Percentiles rank a stretch among this genome's conserved stretches.
These are phyloP conservation scores for Trypanosoma conorhini DNA, from an alignment of 208 protist genomes.

Conservation along the genomic window DNA sequence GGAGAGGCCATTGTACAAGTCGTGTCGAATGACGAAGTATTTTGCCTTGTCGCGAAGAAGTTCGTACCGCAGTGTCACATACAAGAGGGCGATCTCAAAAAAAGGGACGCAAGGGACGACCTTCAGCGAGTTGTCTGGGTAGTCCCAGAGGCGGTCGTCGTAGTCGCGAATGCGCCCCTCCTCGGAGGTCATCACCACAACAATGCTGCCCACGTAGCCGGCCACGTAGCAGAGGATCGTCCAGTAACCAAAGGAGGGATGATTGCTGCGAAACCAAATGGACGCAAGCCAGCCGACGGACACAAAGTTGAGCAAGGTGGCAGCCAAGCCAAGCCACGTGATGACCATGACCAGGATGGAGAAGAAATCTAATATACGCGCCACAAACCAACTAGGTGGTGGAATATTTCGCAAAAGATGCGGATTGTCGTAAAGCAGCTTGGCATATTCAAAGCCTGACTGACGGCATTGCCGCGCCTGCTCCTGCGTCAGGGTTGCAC, in stretches of 20 bases:
- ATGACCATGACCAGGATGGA: constrained; percentile 43
- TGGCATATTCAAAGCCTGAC: constrained; percentile 82
- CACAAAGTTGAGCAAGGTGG: constrained; percentile 43
- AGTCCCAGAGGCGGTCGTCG: constrained; percentile 57
- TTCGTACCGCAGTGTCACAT: constrained; percentile 66
- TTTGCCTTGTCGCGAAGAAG: constrained; percentile 36
- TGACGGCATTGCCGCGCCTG: constrained; percentile 75
- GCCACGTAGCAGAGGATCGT: constrained; percentile 77
- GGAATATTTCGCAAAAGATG: constrained; percentile 53
- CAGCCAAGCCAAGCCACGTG: constrained; percentile 59
- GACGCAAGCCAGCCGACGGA: constrained; percentile 56
- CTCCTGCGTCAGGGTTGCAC: constrained; percentile 46
- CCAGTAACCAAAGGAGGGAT: constrained; percentile 59
- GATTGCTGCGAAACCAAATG: constrained; percentile 45
- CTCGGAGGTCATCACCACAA: constrained; percentile 61
- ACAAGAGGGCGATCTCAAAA: constrained; percentile 73
- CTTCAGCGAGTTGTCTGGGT: constrained; percentile 68
- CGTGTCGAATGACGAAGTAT: constrained; percentile 84
- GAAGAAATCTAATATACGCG: constrained; percentile 27
- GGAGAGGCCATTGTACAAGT: constrained; percentile 69
- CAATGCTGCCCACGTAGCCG: constrained; percentile 69
- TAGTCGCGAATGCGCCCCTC: constrained; percentile 70
- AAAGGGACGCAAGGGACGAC: constrained; percentile 73
- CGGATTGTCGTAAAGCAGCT: constrained; percentile 72
- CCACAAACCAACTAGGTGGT: constrained; percentile 28